Percentiles rank a stretch among this genome's conserved stretches.
phyloP scores from a whole-genome alignment of 306 rosid genomes.

The Cyclanthera cordifolia region DNA sequence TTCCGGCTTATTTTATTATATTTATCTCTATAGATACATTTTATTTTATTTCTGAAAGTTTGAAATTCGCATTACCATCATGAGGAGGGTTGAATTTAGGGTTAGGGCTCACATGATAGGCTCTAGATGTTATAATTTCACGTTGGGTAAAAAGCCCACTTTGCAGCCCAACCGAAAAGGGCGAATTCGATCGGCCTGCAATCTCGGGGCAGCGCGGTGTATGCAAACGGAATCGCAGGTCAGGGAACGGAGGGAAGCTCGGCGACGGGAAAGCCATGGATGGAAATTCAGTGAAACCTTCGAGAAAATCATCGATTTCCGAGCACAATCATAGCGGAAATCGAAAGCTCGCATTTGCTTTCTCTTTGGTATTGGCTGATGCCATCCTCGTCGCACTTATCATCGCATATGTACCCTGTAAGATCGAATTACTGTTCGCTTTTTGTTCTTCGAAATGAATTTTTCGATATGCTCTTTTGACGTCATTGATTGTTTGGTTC shows the following conservation, averaged over 20 bases:
- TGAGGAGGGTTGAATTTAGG: too few relatives aligned
- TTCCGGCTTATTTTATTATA: too few relatives aligned
- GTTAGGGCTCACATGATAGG: too few relatives aligned
- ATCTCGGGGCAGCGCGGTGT: neutral
- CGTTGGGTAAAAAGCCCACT: constrained; percentile 6
- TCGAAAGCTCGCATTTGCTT: constrained; percentile 34
- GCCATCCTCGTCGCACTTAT: constrained; percentile 49
- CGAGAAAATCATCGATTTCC: constrained; percentile 18
- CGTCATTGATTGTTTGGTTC: constrained; percentile 8
- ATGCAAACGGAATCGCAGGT: neutral
- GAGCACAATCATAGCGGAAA: constrained; percentile 1
- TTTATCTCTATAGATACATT: too few relatives aligned
- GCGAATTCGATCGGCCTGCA: neutral
- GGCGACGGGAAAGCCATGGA: constrained; percentile 29
- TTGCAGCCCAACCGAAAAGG: constrained; percentile 7
- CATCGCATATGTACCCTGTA: constrained; percentile 71
- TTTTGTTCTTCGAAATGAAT: neutral
- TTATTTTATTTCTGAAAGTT: too few relatives aligned
- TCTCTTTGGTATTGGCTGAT: constrained; percentile 46
- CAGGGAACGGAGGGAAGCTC: neutral
- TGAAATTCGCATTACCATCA: too few relatives aligned
- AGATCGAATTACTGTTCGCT: constrained; percentile 3
- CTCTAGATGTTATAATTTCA: neutral
- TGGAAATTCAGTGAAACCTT: constrained; percentile 31
- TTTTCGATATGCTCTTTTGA: neutral